Conservation (phyloP, 768 basidiomycete genomes). For the Phanerochaete sordida region DNA sequence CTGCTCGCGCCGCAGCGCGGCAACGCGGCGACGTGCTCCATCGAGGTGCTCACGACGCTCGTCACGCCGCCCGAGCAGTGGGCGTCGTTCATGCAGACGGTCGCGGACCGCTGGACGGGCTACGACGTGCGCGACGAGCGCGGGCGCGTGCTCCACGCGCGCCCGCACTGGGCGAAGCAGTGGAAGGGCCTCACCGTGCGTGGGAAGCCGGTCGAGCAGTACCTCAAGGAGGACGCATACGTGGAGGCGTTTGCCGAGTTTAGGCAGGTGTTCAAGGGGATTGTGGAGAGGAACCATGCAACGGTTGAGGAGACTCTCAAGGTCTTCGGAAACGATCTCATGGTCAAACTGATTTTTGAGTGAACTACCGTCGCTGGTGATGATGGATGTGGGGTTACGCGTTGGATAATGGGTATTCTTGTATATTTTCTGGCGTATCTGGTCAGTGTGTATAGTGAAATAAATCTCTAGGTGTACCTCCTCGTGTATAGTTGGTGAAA, state of each 20-base stretch:
- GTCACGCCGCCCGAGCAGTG: constrained; percentile 17
- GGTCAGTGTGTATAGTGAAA: too few species aligned
- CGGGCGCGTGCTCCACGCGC: constrained; percentile 16
- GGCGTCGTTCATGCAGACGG: constrained; percentile 19
- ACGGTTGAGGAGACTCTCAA: constrained; percentile 15
- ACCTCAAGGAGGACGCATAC: constrained; percentile 24
- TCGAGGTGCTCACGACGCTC: constrained; percentile 25
- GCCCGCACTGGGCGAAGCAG: constrained; percentile 12
- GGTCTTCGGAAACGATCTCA: constrained; percentile 21
- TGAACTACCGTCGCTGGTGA: neutral
- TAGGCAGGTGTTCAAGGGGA: constrained; percentile 13
- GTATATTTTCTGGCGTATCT: neutral
- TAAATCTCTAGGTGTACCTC: too few species aligned
- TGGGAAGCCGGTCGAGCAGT: constrained; percentile 21
- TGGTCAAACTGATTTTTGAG: constrained; percentile 18
- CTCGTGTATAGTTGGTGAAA: too few species aligned
- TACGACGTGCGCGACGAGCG: constrained; percentile 15
- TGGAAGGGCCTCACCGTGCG: constrained; percentile 24
- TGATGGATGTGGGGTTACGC: too few species aligned
- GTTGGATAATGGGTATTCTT: neutral
- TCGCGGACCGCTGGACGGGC: constrained; percentile 23
- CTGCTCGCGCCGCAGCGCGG: constrained; percentile 25
- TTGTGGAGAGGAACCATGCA: constrained; percentile 16
- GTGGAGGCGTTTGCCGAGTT: constrained; percentile 22
- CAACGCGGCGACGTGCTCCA: constrained; percentile 20